Evolutionary conservation across 495 filamentous ascomycete genomes (phyloP).

Genomic region (Xylaria nigripes): DNA sequence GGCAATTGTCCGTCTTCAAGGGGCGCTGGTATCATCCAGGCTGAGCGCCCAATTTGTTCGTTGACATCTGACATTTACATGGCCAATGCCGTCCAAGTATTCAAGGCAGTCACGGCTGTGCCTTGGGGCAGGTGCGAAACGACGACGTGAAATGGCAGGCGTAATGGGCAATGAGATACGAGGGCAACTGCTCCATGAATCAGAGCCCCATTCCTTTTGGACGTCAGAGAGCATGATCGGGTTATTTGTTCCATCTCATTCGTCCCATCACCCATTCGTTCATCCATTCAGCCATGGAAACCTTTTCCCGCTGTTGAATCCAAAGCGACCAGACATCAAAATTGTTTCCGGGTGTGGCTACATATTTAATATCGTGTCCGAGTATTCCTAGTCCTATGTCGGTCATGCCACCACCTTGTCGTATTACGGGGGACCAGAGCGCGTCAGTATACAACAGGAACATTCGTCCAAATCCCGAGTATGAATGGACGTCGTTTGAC

Average conservation of each 20-base stretch:
- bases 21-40: neutral
- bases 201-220: neutral
- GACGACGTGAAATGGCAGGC: neutral
- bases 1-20: too few relatives aligned
- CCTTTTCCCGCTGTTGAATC: too few relatives aligned
- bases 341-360: neutral
- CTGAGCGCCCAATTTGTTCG: neutral
- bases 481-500: slow-evolving; percentile 7
- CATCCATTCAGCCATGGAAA: neutral
- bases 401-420: neutral
- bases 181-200: neutral
- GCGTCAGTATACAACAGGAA: neutral
- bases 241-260: too few relatives aligned
- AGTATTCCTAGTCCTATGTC: neutral
- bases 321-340: too few relatives aligned
- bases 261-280: too few relatives aligned
- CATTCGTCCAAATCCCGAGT: neutral
- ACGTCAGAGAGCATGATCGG: neutral
- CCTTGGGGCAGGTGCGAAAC: neutral
- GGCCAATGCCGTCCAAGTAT: neutral
- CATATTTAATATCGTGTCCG: neutral
- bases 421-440: neutral
- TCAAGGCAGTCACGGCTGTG: neutral
- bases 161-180: neutral
- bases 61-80: neutral